Conservation (phyloP, 768 basidiomycete species). For the Hericium alpestre region DNA sequence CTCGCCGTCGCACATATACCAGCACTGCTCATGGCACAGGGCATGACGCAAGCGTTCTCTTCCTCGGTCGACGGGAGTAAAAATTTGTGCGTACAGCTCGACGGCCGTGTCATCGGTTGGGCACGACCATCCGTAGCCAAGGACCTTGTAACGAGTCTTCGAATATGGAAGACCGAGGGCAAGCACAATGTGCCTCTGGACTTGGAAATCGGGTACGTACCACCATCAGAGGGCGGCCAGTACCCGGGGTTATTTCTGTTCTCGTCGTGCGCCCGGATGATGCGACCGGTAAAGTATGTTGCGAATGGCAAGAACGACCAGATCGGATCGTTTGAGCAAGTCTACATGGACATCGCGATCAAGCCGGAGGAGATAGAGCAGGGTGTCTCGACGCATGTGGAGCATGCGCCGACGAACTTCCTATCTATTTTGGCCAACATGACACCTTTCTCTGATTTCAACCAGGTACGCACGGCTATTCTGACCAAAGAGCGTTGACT, state of each 20-base stretch:
- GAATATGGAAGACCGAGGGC: slow-evolving; percentile 92
- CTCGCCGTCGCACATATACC: slow-evolving; percentile 74
- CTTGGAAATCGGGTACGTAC: slow-evolving; percentile 89
- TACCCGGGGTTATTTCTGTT: slow-evolving; percentile 96
- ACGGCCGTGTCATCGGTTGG: slow-evolving; percentile 93
- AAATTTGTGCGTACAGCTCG: slow-evolving; percentile 87
- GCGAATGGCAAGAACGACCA: slow-evolving; percentile 80
- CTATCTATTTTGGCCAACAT: slow-evolving; percentile 93
- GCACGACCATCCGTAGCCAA: slow-evolving; percentile 63
- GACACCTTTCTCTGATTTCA: slow-evolving; percentile 98
- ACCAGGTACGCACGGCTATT: slow-evolving; percentile 53
- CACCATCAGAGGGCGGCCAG: slow-evolving; percentile 79
- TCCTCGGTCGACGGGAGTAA: slow-evolving; percentile 69
- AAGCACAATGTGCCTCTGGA: slow-evolving; percentile 77
- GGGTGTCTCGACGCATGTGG: slow-evolving; percentile 80
- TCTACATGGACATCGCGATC: slow-evolving; percentile 97
- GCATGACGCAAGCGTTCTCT: slow-evolving; percentile 88
- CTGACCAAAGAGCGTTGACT: slow-evolving; percentile 7
- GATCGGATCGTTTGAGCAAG: slow-evolving; percentile 95
- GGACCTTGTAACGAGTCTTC: slow-evolving; percentile 74
- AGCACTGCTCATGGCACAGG: slow-evolving; percentile 69
- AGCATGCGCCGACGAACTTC: slow-evolving; percentile 91
- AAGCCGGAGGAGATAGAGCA: slow-evolving; percentile 71
- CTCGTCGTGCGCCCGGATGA: slow-evolving; percentile 81
- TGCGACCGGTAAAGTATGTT: slow-evolving; percentile 92